Evolutionary conservation across 2,329 filamentous ascomycete genomes (phyloP), one percentile per base, ranked within the genome.

Genomic region (Emmonsiellopsis sp.): DNA sequence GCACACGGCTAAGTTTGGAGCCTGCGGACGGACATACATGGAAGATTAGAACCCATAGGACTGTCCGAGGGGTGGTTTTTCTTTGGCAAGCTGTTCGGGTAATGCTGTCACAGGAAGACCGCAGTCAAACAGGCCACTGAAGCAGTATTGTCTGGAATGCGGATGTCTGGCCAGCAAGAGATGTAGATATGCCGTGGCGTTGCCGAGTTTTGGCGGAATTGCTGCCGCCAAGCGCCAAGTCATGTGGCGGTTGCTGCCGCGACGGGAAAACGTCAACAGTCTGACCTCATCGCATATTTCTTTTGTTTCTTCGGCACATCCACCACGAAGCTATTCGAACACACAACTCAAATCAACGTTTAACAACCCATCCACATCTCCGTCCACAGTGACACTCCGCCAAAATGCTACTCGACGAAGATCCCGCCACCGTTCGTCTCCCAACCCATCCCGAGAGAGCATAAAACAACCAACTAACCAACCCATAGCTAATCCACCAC

Each of bases 341-440:
- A 2, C 6, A 27, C 6, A 11, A 46, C 9, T 33, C 33, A 36
- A 9, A 10, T 4, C 44, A 7, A n/a, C 14, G 14, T 9, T n/a
- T 17, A 33, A 17, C 32, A n/a, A 14, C 5, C 17, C 2, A 17
- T 17, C 17, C 17, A 17, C 32, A 4, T 13, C 31, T 33, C 32
- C 17, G 27, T 6, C 10, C 21, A 39, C 32, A 27, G 21, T 27
- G 21, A 27, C 51, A 34, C 60, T 49, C 57, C 54, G 55, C 56
- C 74, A 89, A 73, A 59, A 96, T 97, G 87, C 80, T 96, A 68
- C 88, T 97, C 73, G 88, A 95, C 73, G 91, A 96, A 75, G 88
- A 93, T 69, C 92, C 91, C 60, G 87, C 87, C 44, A 86, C 85
- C 44, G 89, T 94, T 82, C 56, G 81, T 67, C 47, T 45, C 40